Conservation (phyloP, 208 protist genomes). For the Trypanosoma vivax region DNA sequence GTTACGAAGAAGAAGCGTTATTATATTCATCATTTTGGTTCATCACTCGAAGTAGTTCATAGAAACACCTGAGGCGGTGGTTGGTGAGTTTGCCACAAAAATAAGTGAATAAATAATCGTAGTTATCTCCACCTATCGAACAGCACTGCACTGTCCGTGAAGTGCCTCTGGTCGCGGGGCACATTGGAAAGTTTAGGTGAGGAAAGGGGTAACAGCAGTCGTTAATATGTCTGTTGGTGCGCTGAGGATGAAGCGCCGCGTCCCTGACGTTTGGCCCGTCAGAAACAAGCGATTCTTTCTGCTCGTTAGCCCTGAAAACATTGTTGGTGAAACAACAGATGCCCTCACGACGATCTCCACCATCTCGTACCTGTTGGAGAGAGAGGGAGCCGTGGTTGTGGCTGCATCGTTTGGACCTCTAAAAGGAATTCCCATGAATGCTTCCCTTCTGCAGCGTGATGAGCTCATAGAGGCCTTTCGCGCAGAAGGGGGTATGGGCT, state of each 20-base stretch:
- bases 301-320: conserved; percentile 64
- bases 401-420: conserved; percentile 55
- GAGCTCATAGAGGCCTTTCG: conserved; percentile 54
- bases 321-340: conserved; percentile 38
- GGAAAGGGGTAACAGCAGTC: too few species aligned
- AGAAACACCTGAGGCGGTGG: too few species aligned
- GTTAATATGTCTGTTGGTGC: conserved; percentile 43
- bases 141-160: too few species aligned
- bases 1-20: too few species aligned
- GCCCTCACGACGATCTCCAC: conserved; percentile 47
- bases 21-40: too few species aligned
- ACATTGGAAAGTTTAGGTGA: too few species aligned
- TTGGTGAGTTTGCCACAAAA: too few species aligned
- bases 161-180: too few species aligned
- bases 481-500: conserved; percentile 51
- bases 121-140: too few species aligned
- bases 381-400: conserved; percentile 44
- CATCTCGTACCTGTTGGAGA: conserved; percentile 51
- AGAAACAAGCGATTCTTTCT: conserved; percentile 63
- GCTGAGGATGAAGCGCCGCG: conserved; percentile 59
- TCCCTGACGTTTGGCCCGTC: conserved; percentile 67
- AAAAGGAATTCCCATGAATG: conserved; percentile 37
- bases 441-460: conserved; percentile 36
- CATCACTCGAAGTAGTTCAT: too few species aligned
- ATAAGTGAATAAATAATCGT: too few species aligned